These are phyloP conservation scores for Roridomyces roridus DNA, from an alignment of 768 basidiomycete species.

Conservation along the genomic window DNA sequence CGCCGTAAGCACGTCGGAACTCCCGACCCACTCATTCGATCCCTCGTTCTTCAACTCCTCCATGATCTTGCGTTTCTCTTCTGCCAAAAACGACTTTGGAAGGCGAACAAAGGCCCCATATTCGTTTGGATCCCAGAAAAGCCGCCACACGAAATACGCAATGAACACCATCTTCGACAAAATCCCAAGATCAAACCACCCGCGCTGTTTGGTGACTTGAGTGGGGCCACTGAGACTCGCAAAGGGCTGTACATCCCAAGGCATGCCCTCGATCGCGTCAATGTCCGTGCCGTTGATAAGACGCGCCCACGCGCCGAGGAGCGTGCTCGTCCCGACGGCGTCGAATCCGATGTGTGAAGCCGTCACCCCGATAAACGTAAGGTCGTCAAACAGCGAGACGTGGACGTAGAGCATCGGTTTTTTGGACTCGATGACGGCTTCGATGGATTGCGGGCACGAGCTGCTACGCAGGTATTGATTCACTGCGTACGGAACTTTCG, in stretches of 20 bases:
- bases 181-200: slow-evolving; percentile 13
- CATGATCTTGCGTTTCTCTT: slow-evolving; percentile 5
- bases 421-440: slow-evolving; percentile 8
- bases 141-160: neutral
- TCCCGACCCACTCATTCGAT: slow-evolving; percentile 19
- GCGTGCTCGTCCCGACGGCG: slow-evolving; percentile 8
- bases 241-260: neutral
- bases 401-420: slow-evolving; percentile 10
- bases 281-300: slow-evolving; percentile 12
- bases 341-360: slow-evolving; percentile 12
- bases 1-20: slow-evolving; percentile 17
- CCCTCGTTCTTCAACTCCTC: slow-evolving; percentile 7
- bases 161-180: slow-evolving; percentile 5
- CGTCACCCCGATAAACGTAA: slow-evolving; percentile 17
- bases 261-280: slow-evolving; percentile 12
- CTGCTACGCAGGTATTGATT: slow-evolving; percentile 1
- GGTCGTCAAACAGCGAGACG: slow-evolving; percentile 10
- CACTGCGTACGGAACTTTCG: neutral
- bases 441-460: neutral
- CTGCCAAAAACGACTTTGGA: slow-evolving; percentile 14
- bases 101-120: neutral
- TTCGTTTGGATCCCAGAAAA: slow-evolving; percentile 12
- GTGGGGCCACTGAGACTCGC: neutral
- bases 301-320: slow-evolving; percentile 16
- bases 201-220: neutral